Percentiles rank a stretch among this genome's conserved stretches.
Conservation (phyloP, 805 yeast genomes). For the Sugiyamaella qingdaonensis region DNA sequence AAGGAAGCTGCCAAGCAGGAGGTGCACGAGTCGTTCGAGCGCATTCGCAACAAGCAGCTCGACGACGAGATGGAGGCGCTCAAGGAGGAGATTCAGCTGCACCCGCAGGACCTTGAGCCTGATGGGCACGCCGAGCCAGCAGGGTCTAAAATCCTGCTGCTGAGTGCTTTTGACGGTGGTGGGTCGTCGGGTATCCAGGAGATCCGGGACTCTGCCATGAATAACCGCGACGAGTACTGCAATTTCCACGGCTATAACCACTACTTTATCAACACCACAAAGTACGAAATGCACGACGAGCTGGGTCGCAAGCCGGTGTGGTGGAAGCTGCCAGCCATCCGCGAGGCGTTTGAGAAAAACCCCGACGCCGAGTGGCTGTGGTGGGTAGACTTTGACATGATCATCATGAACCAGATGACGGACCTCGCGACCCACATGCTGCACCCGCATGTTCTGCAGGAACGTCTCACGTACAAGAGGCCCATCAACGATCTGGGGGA, state of each 20-base stretch:
- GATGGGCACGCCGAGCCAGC: neutral
- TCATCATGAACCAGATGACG: slow-evolving; percentile 31
- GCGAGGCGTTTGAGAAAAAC: slow-evolving; percentile 27
- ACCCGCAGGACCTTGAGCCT: neutral
- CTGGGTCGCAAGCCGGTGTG: slow-evolving; percentile 24
- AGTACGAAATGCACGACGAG: slow-evolving; percentile 13
- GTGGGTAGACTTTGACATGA: slow-evolving; percentile 37
- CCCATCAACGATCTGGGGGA: slow-evolving; percentile 21
- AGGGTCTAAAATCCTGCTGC: slow-evolving; percentile 16
- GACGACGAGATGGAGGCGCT: slow-evolving; percentile 1
- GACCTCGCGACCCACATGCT: slow-evolving; percentile 29
- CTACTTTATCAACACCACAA: slow-evolving; percentile 27
- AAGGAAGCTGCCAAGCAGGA: neutral
- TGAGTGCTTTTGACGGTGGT: slow-evolving; percentile 26
- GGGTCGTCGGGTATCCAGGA: slow-evolving; percentile 19
- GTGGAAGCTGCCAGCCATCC: slow-evolving; percentile 34
- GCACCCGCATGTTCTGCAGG: slow-evolving; percentile 24
- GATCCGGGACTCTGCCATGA: neutral
- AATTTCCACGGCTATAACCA: slow-evolving; percentile 32
- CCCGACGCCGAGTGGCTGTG: slow-evolving; percentile 38
- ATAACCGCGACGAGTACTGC: slow-evolving; percentile 32
- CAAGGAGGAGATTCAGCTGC: neutral
- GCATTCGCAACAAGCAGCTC: neutral
- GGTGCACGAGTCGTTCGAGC: neutral
- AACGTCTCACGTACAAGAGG: slow-evolving; percentile 23